phyloP scores from a whole-genome alignment of 2,329 filamentous ascomycete species.

The Zasmidium angulare region DNA sequence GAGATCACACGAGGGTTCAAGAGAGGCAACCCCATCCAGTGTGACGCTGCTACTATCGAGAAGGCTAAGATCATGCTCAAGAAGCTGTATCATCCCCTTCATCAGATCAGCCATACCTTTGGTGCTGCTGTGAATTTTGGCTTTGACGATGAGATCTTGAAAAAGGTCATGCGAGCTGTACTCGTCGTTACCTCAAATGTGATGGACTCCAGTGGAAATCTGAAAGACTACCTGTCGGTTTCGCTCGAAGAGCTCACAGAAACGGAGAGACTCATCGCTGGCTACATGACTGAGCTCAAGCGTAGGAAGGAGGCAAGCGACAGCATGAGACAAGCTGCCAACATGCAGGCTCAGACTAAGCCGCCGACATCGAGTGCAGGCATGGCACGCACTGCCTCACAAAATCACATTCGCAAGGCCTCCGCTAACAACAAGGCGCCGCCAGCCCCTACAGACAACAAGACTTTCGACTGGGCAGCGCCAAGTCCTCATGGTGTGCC shows the following conservation, averaged over 20 bases:
- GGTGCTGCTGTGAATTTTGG: conserved; percentile 18
- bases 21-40: conserved; percentile 29
- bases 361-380: conserved; percentile 13
- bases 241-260: conserved; percentile 25
- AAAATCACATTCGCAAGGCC: conserved; percentile 26
- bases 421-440: conserved; percentile 29
- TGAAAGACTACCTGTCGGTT: conserved; percentile 32
- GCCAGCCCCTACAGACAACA: conserved; percentile 36
- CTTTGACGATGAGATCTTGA: conserved; percentile 26
- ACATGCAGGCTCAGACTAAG: conserved; percentile 9
- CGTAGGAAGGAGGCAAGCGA: conserved; percentile 21
- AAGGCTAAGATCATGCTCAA: conserved; percentile 24
- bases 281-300: conserved; percentile 31
- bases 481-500: conserved; percentile 55
- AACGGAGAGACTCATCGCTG: conserved; percentile 22
- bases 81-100: conserved; percentile 27
- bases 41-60: conserved; percentile 21
- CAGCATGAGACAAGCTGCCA: conserved; percentile 10
- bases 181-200: conserved; percentile 30
- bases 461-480: conserved; percentile 33
- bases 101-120: conserved; percentile 26
- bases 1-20: conserved; percentile 24
- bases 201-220: conserved; percentile 22
- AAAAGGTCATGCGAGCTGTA: conserved; percentile 27
- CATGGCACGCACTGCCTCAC: conserved; percentile 23